Evolutionary conservation across 139 green algal genomes (phyloP).

Genomic region (Nannochloris sp.): DNA sequence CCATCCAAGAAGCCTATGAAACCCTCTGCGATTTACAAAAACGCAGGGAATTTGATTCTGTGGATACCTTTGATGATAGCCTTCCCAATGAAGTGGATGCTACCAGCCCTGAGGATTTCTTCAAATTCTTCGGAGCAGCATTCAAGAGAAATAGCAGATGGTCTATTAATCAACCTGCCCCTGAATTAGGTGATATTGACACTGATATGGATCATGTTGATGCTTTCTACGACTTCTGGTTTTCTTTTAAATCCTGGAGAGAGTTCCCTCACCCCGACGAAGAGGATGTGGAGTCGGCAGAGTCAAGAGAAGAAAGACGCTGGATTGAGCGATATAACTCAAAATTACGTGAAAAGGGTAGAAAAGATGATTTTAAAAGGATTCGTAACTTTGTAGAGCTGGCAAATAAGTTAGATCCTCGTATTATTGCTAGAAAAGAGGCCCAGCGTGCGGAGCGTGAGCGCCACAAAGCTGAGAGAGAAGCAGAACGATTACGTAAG

Average conservation of each 20-base stretch:
- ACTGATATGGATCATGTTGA: slow-evolving; percentile 49
- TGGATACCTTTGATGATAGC: slow-evolving; percentile 91
- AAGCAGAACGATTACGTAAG: slow-evolving; percentile 28
- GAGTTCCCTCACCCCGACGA: slow-evolving; percentile 96
- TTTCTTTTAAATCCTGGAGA: slow-evolving; percentile 80
- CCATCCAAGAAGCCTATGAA: slow-evolving; percentile 77
- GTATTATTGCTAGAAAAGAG: slow-evolving; percentile 61
- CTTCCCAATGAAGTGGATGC: slow-evolving; percentile 51
- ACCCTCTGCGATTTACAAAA: slow-evolving; percentile 70
- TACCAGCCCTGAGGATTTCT: slow-evolving; percentile 75
- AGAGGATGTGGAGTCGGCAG: slow-evolving; percentile 77
- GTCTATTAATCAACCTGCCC: slow-evolving; percentile 58
- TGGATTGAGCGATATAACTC: slow-evolving; percentile 91
- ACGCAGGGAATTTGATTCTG: slow-evolving; percentile 83
- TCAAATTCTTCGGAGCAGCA: slow-evolving; percentile 85
- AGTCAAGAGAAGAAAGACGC: slow-evolving; percentile 60
- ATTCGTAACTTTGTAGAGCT: slow-evolving; percentile 86
- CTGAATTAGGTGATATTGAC: slow-evolving; percentile 62
- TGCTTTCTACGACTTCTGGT: slow-evolving; percentile 97
- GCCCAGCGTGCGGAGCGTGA: slow-evolving; percentile 53
- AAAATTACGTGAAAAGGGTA: slow-evolving; percentile 87
- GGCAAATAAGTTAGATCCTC: slow-evolving; percentile 74
- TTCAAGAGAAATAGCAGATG: slow-evolving; percentile 88
- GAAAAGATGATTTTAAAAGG: slow-evolving; percentile 86
- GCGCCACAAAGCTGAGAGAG: slow-evolving; percentile 32